Conservation (phyloP, 1,284 basidiomycete genomes). For the Apiotrichum laibachii region DNA sequence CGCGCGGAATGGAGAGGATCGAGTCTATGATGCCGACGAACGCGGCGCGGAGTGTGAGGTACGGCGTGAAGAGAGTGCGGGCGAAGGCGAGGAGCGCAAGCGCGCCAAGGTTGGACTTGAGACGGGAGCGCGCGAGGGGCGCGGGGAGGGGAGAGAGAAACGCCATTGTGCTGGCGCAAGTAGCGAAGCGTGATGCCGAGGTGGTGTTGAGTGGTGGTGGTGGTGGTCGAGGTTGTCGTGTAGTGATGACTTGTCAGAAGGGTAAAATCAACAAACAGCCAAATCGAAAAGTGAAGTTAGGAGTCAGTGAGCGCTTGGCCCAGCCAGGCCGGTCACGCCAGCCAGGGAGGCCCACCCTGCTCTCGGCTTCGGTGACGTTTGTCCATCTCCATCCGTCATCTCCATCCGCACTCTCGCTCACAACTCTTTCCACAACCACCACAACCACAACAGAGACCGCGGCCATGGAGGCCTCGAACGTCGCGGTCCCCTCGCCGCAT, state of each 20-base stretch:
- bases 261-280: too few relatives aligned
- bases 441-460: not conserved
- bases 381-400: conserved; percentile 1
- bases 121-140: conserved; percentile 30
- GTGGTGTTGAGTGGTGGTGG: not conserved
- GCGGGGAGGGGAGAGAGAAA: conserved; percentile 24
- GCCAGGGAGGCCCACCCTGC: too few relatives aligned
- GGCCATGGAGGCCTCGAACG: not conserved
- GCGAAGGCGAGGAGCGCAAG: conserved; percentile 30
- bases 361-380: too few relatives aligned
- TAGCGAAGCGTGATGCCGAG: not conserved
- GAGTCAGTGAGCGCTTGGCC: too few relatives aligned
- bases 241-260: not conserved
- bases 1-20: conserved; percentile 8
- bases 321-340: too few relatives aligned
- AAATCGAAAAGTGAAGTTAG: too few relatives aligned
- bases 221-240: not conserved
- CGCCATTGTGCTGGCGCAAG: not conserved
- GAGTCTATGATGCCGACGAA: conserved; percentile 25
- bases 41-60: conserved; percentile 26
- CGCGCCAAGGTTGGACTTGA: conserved; percentile 41
- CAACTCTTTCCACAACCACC: too few relatives aligned
- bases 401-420: not conserved
- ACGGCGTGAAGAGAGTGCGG: conserved; percentile 37
- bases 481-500: not conserved